phyloP scores from a whole-genome alignment of 768 basidiomycete species.

The Galerina marginata region DNA sequence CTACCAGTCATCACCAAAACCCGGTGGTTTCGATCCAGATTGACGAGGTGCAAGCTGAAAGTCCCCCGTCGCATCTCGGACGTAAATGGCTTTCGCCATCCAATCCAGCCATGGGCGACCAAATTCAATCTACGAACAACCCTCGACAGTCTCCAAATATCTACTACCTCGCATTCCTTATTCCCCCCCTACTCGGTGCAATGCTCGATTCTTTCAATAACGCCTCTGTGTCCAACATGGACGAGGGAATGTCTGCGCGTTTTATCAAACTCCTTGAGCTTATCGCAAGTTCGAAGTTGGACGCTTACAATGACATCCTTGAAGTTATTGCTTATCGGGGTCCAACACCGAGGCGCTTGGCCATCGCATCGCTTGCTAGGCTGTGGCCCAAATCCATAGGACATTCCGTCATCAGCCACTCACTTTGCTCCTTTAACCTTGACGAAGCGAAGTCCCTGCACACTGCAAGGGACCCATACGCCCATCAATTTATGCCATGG shows the following conservation, averaged over 20 bases:
- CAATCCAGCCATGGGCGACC: neutral
- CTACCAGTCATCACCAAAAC: conserved; percentile 22
- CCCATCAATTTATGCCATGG: conserved; percentile 78
- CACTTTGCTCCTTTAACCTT: conserved; percentile 40
- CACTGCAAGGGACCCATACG: conserved; percentile 37
- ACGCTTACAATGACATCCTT: conserved; percentile 73
- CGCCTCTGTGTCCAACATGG: conserved; percentile 26
- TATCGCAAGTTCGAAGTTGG: conserved; percentile 63
- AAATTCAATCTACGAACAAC: conserved; percentile 57
- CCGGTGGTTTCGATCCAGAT: conserved; percentile 66
- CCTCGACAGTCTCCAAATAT: conserved; percentile 58
- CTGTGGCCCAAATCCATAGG: conserved; percentile 76
- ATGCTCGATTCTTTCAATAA: conserved; percentile 64
- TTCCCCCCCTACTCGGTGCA: conserved; percentile 66
- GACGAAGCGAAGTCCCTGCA: neutral
- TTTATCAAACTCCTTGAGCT: conserved; percentile 59
- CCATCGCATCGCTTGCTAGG: conserved; percentile 58
- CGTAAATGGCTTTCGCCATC: neutral
- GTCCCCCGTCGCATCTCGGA: conserved; percentile 4
- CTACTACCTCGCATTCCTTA: conserved; percentile 65
- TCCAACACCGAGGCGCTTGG: conserved; percentile 55
- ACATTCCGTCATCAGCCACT: conserved; percentile 63
- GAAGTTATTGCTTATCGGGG: conserved; percentile 74
- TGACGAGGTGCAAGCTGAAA: conserved; percentile 49
- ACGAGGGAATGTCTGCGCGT: conserved; percentile 45